Evolutionary conservation across 148 eudicot genomes (phyloP).

Genomic region (Rhododendron vialii): DNA sequence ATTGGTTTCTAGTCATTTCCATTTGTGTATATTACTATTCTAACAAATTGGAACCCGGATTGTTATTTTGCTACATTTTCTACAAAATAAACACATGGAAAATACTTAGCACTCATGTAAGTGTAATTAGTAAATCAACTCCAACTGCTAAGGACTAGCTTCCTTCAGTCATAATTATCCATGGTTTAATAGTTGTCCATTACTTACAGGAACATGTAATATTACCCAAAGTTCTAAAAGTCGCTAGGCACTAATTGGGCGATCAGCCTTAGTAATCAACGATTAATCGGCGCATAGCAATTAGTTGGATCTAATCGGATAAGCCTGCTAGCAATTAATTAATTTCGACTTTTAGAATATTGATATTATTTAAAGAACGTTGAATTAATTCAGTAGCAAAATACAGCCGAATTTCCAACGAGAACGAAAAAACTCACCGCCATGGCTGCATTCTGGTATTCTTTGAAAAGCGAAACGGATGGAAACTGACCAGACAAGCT

Average conservation of each 20-base stretch:
- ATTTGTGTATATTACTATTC: neutral
- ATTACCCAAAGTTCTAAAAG: too few species aligned
- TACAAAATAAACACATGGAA: neutral
- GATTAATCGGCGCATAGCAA: too few species aligned
- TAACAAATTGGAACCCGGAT: neutral
- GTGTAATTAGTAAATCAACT: neutral
- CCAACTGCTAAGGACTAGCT: neutral
- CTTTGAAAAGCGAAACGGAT: constrained; percentile 75
- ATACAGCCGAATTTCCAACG: neutral
- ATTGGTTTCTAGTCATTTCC: too few species aligned
- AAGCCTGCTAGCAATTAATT: too few species aligned
- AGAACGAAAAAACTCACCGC: constrained; percentile 39
- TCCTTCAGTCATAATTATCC: neutral
- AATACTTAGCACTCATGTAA: neutral
- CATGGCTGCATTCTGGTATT: constrained; percentile 85
- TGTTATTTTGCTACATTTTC: neutral
- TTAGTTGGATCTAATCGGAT: too few species aligned
- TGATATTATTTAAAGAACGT: neutral
- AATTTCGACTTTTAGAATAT: too few species aligned
- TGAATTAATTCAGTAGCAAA: neutral
- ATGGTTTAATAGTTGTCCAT: too few species aligned
- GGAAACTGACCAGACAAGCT: constrained; percentile 72
- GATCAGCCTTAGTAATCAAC: too few species aligned
- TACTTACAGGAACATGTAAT: too few species aligned
- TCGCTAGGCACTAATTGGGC: too few species aligned